Evolutionary conservation across 768 basidiomycete genomes (phyloP), one percentile per base, ranked within the genome.

Genomic region (Pisolithus microcarpus): DNA sequence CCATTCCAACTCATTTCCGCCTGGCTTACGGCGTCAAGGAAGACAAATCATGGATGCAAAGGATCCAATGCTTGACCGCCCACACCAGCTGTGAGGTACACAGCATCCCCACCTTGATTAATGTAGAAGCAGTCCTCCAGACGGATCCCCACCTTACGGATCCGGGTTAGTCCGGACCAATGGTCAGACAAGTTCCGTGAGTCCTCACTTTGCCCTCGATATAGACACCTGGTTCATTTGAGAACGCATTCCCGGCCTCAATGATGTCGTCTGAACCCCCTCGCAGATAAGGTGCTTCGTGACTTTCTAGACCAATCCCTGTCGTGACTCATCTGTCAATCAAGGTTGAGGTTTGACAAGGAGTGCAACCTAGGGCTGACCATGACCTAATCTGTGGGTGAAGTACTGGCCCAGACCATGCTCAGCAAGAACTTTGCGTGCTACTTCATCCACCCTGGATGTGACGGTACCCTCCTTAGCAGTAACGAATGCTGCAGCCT

Each of bases 251-350:
- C 1, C 88, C 88, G 2, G 61, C 67, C 42, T 76, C 66, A 47
- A 89, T 79, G 37, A 75, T 58, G 55, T 75, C 77, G 10, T 77
- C 60, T 28, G 79, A 84, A 15, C 82, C 81, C n/a, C 85, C 86
- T 43, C 79, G 78, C 18, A 94, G 72, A 64, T 91, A 91, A 1
- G 90, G 90, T 7, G 75, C 72, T 66, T 93, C 90, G 56, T 93
- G 91, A 7, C 75, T 83, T 65, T 92, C 87, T 4, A 93, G 68
- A 3, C 90, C 90, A 30, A 94, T 91, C 1, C 89, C 90, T 87
- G 52, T 23, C 10, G 30, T n/a, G 21, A 19, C 30, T 24, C 21
- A 42, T 49, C 49, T 19, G 43, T 61, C 31, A 53, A 53, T 49
- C 51, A 51, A 50, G 44, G 51, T 53, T 50, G 30, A 46, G 60